A percentile compares a stretch with the other conserved stretches of the same genome.
Conservation (phyloP, 192 early-diverging fungal species). For the Umbelopsis isabellina region DNA sequence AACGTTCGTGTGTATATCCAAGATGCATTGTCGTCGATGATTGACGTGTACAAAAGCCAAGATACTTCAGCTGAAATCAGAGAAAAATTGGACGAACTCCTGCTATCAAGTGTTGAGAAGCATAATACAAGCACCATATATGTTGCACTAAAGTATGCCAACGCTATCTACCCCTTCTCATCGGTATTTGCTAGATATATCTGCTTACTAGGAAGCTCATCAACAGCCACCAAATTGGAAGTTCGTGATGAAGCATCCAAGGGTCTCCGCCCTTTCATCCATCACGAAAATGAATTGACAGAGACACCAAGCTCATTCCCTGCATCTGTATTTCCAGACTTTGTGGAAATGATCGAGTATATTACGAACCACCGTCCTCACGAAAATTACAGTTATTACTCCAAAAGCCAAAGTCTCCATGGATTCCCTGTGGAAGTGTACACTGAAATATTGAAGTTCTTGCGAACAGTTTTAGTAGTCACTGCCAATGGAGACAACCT, state of each 20-base stretch:
- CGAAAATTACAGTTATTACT: conserved; percentile 34
- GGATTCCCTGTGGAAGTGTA: conserved; percentile 67
- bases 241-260: conserved; percentile 56
- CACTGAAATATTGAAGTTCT: conserved; percentile 61
- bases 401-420: conserved; percentile 34
- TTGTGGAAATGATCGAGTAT: conserved; percentile 36
- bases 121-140: conserved; percentile 55
- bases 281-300: conserved; percentile 18
- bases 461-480: conserved; percentile 65
- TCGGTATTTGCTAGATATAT: conserved; percentile 61
- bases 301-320: conserved; percentile 15
- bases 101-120: conserved; percentile 58
- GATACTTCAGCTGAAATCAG: conserved; percentile 23
- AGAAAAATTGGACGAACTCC: conserved; percentile 45
- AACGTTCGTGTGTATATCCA: conserved; percentile 81
- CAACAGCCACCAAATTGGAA: conserved; percentile 52
- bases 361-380: conserved; percentile 29
- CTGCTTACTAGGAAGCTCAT: conserved; percentile 57
- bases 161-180: conserved; percentile 61
- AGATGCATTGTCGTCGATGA: conserved; percentile 78
- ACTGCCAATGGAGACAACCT: conserved; percentile 57
- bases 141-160: conserved; percentile 66
- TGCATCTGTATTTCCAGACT: conserved; percentile 30
- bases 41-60: conserved; percentile 58
- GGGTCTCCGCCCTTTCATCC: conserved; percentile 45